A percentile compares a stretch with the other conserved stretches of the same genome.
Evolutionary conservation across 495 filamentous ascomycete genomes (phyloP).

Genomic region (Aspergillus haitiensis): DNA sequence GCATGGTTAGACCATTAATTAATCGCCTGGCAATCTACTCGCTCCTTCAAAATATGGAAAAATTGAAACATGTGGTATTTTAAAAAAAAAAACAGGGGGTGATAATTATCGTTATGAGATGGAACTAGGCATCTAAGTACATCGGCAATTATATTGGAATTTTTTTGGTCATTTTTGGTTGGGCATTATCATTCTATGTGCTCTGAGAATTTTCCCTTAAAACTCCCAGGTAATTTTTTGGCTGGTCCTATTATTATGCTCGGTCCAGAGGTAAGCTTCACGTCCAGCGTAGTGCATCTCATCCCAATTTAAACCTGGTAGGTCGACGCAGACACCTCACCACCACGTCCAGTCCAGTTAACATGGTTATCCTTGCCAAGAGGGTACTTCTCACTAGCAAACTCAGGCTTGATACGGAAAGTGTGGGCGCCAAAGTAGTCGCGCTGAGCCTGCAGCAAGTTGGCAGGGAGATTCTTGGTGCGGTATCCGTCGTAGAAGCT

Average conservation of each 20-base stretch:
- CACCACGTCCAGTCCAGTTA: conserved; percentile 98
- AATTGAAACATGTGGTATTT: too few species aligned
- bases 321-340: conserved; percentile 94
- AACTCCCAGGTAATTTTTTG: conserved; percentile 17
- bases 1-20: not conserved
- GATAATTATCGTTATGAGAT: conserved; percentile 4
- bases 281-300: conserved; percentile 33
- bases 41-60: not conserved
- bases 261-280: conserved; percentile 22
- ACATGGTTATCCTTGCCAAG: conserved; percentile 92
- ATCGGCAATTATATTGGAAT: conserved; percentile 9
- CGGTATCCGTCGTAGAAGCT: conserved; percentile 98
- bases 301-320: conserved; percentile 78
- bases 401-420: conserved; percentile 94
- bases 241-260: conserved; percentile 16
- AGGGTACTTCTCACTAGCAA: conserved; percentile 77
- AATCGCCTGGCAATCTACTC: not conserved
- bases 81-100: too few species aligned
- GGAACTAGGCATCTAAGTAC: conserved; percentile 26
- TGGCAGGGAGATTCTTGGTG: conserved; percentile 91
- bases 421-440: conserved; percentile 99
- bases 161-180: conserved; percentile 15
- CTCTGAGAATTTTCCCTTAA: conserved; percentile 13
- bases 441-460: conserved; percentile 96
- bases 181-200: conserved; percentile 29